Evolutionary conservation across 2,329 filamentous ascomycete species (phyloP).

Genomic region (Septoria petroselini): DNA sequence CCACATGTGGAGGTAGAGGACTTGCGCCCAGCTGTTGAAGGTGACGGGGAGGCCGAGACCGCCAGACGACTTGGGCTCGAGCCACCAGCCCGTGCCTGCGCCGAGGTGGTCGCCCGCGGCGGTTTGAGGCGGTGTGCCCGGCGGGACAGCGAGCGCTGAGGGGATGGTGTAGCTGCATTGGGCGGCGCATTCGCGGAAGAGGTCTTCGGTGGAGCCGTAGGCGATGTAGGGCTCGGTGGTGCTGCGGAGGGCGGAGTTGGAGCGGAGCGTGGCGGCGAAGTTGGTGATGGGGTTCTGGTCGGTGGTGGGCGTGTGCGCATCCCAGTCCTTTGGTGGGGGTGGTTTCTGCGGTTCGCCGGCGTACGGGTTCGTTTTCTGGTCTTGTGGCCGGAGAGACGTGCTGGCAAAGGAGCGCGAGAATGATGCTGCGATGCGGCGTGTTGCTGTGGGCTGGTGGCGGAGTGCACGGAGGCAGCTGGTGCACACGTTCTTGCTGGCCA

Average conservation of each 20-base stretch:
- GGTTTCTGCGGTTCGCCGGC: constrained; percentile 16
- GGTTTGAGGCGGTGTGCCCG: constrained; percentile 65
- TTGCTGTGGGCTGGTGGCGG: constrained; percentile 18
- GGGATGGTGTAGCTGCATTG: constrained; percentile 76
- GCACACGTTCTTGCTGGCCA: constrained; percentile 29
- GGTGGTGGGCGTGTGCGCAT: constrained; percentile 13
- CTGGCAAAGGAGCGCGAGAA: constrained; percentile 7
- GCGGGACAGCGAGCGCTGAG: constrained; percentile 59
- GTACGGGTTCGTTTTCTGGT: constrained; percentile 11
- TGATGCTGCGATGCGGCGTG: neutral
- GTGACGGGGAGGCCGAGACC: constrained; percentile 72
- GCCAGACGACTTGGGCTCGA: constrained; percentile 49
- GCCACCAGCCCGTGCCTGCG: constrained; percentile 72
- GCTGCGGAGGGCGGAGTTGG: constrained; percentile 36
- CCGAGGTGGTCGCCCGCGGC: constrained; percentile 81
- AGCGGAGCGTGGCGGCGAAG: constrained; percentile 30
- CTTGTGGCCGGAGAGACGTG: constrained; percentile 12
- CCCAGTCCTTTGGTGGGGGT: constrained; percentile 16
- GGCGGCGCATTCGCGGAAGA: constrained; percentile 71
- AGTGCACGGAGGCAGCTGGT: constrained; percentile 27
- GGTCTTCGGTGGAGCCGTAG: constrained; percentile 71
- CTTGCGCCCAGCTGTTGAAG: constrained; percentile 93
- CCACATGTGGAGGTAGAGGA: constrained; percentile 96
- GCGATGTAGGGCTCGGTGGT: constrained; percentile 69
- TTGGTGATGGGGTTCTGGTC: constrained; percentile 23